Evolutionary conservation across 2,329 filamentous ascomycete species (phyloP).

Genomic region (Aspergillus fumigatus): DNA sequence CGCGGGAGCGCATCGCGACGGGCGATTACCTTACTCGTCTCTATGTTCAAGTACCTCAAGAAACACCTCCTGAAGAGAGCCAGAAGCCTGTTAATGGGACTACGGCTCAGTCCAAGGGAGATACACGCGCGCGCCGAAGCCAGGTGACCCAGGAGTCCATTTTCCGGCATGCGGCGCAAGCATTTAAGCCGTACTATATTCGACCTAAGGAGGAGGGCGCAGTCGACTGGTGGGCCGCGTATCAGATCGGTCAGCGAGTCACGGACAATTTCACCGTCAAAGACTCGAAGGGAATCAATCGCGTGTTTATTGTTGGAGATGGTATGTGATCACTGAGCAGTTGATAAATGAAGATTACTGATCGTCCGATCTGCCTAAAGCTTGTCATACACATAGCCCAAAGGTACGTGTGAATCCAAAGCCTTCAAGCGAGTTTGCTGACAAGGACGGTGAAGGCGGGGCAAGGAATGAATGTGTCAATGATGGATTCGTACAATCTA

Average conservation of each 20-base stretch:
- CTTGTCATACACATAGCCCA: constrained; percentile 74
- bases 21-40: constrained; percentile 67
- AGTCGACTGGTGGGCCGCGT: constrained; percentile 71
- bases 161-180: constrained; percentile 60
- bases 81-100: constrained; percentile 8
- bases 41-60: constrained; percentile 47
- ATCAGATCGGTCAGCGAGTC: constrained; percentile 69
- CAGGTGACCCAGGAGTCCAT: constrained; percentile 62
- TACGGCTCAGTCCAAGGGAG: constrained; percentile 57
- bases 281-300: constrained; percentile 63
- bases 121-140: constrained; percentile 58
- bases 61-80: constrained; percentile 24
- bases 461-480: constrained; percentile 76
- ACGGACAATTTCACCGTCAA: constrained; percentile 46
- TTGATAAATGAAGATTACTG: background rate
- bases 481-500: constrained; percentile 52
- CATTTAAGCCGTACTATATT: constrained; percentile 63
- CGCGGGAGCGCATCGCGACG: constrained; percentile 57
- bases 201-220: constrained; percentile 53
- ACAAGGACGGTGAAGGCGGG: constrained; percentile 47
- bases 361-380: constrained; percentile 26
- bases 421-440: constrained; percentile 3
- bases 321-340: constrained; percentile 19
- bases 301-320: constrained; percentile 71
- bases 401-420: constrained; percentile 40